Evolutionary conservation across 805 yeast species (phyloP), one percentile per base, ranked within the genome.

Genomic region (Candida railenensis): DNA sequence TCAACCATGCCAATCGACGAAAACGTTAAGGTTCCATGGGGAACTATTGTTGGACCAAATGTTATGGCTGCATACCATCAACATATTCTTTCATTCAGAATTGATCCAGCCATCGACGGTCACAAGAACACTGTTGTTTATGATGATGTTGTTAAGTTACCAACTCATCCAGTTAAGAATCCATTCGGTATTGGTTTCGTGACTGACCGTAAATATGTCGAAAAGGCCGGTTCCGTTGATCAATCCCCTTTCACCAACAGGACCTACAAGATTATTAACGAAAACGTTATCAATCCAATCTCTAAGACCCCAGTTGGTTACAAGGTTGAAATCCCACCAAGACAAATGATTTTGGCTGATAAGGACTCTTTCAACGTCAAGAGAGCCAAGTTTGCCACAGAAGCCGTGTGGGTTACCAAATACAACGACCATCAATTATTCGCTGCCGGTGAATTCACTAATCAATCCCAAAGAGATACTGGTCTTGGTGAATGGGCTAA

Each of bases 361-460:
- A 73, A 74, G 45, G 78, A 78, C 37, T 81, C 89, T 2, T 81
- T 66, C 71, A 85, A 86, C 61, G 74, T 72, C 54, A 82, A 75
- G 67, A 82, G 94, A 74, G 92, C 92, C 16, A 73, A 71, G 48
- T 87, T 77, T 59, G 89, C 91, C 36, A 85, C 91, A 19, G 76
- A 87, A 63, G 92, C 85, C 63, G 66, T 87, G 53, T 87, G 92
- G 91, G 90, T 85, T 53, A 84, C 92, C 53, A 86, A 85, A 65
- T 83, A 85, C 69, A 70, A 71, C 51, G 94, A 87, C 61, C 76
- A 83, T 60, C 81, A 85, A 67, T 65, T 85, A 56, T 87, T 74
- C 53, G 89, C 91, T 43, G 91, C 90, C 48, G 95, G 95, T 64
- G 91, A 85, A 62, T 86, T 87, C 74, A 87, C 95, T 51, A 87